Percentiles rank a stretch among this genome's conserved stretches.
phyloP scores from a whole-genome alignment of 2,329 filamentous ascomycete species.

The Ophiocordyceps camponoti-floridani region DNA sequence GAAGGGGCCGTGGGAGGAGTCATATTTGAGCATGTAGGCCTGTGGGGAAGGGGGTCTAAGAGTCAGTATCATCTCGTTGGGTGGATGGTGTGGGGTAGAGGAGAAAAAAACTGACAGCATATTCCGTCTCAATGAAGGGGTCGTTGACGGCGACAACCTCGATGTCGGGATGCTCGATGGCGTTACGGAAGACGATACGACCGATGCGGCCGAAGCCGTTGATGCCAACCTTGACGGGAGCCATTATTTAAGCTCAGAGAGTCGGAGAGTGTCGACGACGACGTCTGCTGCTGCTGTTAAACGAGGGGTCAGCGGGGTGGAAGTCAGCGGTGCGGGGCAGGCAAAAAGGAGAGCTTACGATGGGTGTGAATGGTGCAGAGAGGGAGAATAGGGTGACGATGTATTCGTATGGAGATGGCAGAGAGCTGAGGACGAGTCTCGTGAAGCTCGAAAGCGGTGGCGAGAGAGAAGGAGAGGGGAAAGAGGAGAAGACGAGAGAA shows the following conservation, averaged over 20 bases:
- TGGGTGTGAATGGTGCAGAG: background rate
- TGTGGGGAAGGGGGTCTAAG: conserved; percentile 17
- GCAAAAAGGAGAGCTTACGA: background rate
- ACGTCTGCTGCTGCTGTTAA: no score
- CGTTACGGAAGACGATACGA: conserved; percentile 98
- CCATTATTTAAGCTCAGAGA: conserved; percentile 12
- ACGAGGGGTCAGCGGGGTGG: background rate
- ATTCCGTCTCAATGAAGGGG: conserved; percentile 95
- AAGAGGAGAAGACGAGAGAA: background rate
- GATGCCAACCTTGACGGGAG: conserved; percentile 70
- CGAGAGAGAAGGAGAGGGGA: conserved; percentile 1
- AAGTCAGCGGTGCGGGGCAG: background rate
- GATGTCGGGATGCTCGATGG: conserved; percentile 75
- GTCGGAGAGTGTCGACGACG: background rate
- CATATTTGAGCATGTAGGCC: conserved; percentile 99
- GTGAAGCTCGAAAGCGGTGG: background rate
- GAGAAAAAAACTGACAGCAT: conserved; percentile 58
- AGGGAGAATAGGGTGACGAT: background rate
- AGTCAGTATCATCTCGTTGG: background rate
- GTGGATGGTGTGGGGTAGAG: background rate
- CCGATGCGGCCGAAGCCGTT: conserved; percentile 99
- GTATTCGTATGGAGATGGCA: background rate
- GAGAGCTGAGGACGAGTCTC: background rate
- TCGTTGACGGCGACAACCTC: conserved; percentile 96
- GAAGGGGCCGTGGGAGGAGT: conserved; percentile 92